These are phyloP conservation scores for Trichoderma citrinoviride DNA, from an alignment of 2,329 filamentous ascomycete species.

Conservation along the genomic window DNA sequence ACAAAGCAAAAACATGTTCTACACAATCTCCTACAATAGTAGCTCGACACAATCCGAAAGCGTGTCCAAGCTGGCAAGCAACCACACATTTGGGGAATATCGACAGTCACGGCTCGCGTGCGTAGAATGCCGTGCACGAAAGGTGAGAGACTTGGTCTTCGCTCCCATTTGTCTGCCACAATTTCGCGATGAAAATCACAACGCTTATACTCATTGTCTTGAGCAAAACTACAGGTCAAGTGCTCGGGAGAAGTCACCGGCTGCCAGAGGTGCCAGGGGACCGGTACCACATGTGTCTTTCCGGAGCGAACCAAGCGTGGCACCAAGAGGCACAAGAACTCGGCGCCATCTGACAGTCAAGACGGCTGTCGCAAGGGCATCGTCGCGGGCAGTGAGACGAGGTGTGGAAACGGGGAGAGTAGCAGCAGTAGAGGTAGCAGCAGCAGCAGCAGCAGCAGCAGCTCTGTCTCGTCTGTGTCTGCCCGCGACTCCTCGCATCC, in stretches of 20 bases:
- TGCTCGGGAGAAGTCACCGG: constrained; percentile 9
- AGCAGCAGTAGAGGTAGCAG: neutral
- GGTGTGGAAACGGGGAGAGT: neutral
- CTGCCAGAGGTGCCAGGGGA: constrained; percentile 4
- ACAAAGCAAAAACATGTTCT: neutral
- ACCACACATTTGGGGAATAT: neutral
- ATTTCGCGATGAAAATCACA: neutral
- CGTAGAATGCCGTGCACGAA: constrained; percentile 5
- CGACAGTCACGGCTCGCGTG: constrained; percentile 9
- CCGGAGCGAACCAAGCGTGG: constrained; percentile 10
- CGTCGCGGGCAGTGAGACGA: neutral
- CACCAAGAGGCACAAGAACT: constrained; percentile 12
- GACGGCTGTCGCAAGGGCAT: neutral
- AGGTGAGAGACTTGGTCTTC: neutral
- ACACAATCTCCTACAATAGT: constrained; percentile 2
- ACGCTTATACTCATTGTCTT: neutral
- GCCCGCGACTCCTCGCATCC: neutral
- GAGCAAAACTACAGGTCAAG: neutral
- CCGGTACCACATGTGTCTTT: neutral
- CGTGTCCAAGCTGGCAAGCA: constrained; percentile 4
- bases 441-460: neutral
- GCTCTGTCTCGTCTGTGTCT: neutral
- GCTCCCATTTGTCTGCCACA: neutral
- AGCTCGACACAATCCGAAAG: neutral
- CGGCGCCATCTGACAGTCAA: neutral